Evolutionary conservation across 352 stramenopile species (phyloP), one percentile per base, ranked within the genome.

Genomic region (Globisporangium paddicum): DNA sequence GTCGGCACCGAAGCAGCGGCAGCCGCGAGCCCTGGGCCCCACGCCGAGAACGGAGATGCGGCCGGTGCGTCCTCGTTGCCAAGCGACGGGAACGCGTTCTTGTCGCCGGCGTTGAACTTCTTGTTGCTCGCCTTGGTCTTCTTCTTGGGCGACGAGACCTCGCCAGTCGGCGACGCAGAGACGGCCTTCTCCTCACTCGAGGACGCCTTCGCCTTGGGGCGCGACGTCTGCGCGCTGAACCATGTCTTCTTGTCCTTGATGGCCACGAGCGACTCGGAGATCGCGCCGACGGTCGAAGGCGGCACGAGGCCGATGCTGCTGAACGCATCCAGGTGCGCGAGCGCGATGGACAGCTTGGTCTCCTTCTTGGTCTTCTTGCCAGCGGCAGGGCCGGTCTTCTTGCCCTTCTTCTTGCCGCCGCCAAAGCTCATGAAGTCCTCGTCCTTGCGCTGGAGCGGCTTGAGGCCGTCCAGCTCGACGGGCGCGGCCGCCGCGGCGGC

Each of bases 171-270:
- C 2, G 64, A 46, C 4, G 66, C 47, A 32, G 55, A 41, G 26
- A 71, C 64, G 9, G 66, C 42, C 65, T 80, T 74, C n/a, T 76
- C 75, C 11, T 55, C 45, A 21, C 11, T 49, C 3, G 44, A 44
- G 38, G 28, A 32, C 3, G 28, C 28, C 28, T 32, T 32, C 28
- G 62, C 48, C 56, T 72, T 78, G 8, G 69, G 60, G 30, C 72
- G 79, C 41, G 73, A 63, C 32, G 77, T 90, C 72, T 95, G 82
- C 62, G 73, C 73, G 30, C 71, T 72, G 61, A 90, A 95, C 83
- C 79, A 95, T 26, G 83, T 66, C 76, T 99, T 98, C 87, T 98
- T 98, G n/a, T 87, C 90, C 70, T 97, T 96, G 26, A 99, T 89
- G 56, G 90, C 95, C 54, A 90, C 77, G 66, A 98, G 84, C 26